A percentile compares a stretch with the other conserved stretches of the same genome.
Conservation (phyloP, 495 filamentous ascomycete species). For the Hyaloscypha variabilis region DNA sequence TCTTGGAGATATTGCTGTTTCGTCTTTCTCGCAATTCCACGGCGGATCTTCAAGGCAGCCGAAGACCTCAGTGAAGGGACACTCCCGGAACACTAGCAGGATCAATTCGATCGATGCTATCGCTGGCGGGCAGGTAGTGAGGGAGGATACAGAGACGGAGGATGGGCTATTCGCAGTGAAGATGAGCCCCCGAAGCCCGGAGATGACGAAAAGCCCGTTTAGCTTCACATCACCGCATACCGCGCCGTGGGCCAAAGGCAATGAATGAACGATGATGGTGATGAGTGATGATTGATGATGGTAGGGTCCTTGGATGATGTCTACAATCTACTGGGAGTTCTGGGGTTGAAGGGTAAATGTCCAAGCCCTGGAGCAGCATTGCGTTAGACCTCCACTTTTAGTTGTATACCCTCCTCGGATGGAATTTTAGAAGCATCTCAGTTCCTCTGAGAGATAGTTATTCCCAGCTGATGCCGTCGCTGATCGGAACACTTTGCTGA, state of each 20-base stretch:
- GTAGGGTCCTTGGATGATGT: background rate
- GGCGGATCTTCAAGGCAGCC: conserved; percentile 37
- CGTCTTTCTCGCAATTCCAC: conserved; percentile 62
- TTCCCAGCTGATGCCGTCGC: too few relatives aligned
- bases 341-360: conserved; percentile 6
- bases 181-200: conserved; percentile 77
- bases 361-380: background rate
- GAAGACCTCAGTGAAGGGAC: conserved; percentile 45
- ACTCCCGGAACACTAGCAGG: conserved; percentile 28
- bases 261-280: conserved; percentile 13
- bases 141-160: conserved; percentile 52
- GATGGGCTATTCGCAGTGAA: conserved; percentile 81
- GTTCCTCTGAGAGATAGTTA: background rate
- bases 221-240: conserved; percentile 39
- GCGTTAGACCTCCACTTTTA: conserved; percentile 17
- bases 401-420: conserved; percentile 19
- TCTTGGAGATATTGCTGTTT: conserved; percentile 65
- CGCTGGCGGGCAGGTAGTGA: conserved; percentile 38
- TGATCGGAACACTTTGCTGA: too few relatives aligned
- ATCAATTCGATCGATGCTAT: conserved; percentile 49
- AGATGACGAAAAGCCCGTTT: conserved; percentile 76
- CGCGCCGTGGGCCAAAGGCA: conserved; percentile 27
- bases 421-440: background rate
- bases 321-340: conserved; percentile 22
- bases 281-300: background rate